Evolutionary conservation across 2,329 filamentous ascomycete species (phyloP).

Genomic region (Pyrenochaeta sp.): DNA sequence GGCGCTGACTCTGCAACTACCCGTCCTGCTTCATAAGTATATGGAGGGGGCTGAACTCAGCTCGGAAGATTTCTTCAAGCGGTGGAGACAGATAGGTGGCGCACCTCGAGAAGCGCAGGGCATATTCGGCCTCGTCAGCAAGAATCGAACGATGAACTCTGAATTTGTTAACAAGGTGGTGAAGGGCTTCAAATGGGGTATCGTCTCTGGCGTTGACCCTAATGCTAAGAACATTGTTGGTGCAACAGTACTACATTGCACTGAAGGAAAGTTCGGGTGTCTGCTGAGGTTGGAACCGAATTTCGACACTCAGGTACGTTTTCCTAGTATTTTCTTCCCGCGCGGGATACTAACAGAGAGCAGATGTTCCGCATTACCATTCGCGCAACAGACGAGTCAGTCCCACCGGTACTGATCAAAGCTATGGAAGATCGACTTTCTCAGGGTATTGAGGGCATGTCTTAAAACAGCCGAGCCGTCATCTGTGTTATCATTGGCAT

Average conservation of each 20-base stretch:
- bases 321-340: background rate
- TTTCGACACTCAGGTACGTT: constrained; percentile 82
- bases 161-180: constrained; percentile 75
- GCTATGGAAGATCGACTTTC: constrained; percentile 86
- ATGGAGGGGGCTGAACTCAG: constrained; percentile 90
- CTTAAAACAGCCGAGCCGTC: constrained; percentile 18
- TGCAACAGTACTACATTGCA: constrained; percentile 83
- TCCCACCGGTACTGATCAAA: constrained; percentile 81
- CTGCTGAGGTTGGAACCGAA: constrained; percentile 94
- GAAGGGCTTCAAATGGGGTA: constrained; percentile 87
- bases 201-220: constrained; percentile 85
- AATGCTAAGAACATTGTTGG: constrained; percentile 95
- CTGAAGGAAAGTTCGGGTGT: constrained; percentile 90
- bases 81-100: constrained; percentile 98
- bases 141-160: constrained; percentile 71
- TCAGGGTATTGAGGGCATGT: constrained; percentile 54
- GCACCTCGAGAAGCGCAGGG: constrained; percentile 85
- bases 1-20: constrained; percentile 88
- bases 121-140: constrained; percentile 75
- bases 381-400: constrained; percentile 88
- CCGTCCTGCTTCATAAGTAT: constrained; percentile 90
- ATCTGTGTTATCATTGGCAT: background rate
- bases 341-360: constrained; percentile 18
- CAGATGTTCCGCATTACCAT: constrained; percentile 97
- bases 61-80: constrained; percentile 96